Percentiles rank a stretch among this genome's conserved stretches.
Evolutionary conservation across 108 stramenopile species (phyloP).

Genomic region (Mediolabrus comicus): DNA sequence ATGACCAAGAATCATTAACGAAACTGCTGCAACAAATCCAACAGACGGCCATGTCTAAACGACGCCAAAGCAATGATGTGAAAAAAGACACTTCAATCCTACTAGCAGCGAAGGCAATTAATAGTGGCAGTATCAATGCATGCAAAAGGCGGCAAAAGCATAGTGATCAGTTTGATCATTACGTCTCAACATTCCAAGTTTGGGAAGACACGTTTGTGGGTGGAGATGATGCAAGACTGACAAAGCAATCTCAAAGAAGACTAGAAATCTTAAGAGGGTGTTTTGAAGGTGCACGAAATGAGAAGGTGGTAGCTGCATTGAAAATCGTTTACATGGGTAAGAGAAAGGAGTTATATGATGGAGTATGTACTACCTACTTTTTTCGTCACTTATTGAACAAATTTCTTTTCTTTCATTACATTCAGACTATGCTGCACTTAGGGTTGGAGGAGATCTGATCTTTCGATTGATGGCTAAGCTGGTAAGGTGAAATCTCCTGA

Average conservation of each 20-base stretch:
- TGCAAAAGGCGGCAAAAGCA: constrained; percentile 44
- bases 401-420: constrained; percentile 17
- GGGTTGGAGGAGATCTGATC: constrained; percentile 70
- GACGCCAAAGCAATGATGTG: not conserved
- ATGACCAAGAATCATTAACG: not conserved
- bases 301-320: constrained; percentile 68
- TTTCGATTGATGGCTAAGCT: constrained; percentile 58
- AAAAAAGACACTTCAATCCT: constrained; percentile 17
- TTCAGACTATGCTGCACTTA: constrained; percentile 60
- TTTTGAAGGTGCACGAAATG: constrained; percentile 76
- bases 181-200: constrained; percentile 61
- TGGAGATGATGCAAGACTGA: constrained; percentile 11
- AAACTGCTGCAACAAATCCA: constrained; percentile 11
- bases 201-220: constrained; percentile 66
- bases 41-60: constrained; percentile 5
- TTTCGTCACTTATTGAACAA: no score
- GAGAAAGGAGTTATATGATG: not conserved
- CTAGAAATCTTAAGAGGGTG: constrained; percentile 77
- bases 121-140: constrained; percentile 12
- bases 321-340: constrained; percentile 71
- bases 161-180: constrained; percentile 68
- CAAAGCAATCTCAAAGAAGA: constrained; percentile 21
- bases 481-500: not conserved
- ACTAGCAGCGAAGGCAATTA: constrained; percentile 30
- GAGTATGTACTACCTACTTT: not conserved